These are phyloP conservation scores for Penicillium sp. DNA, from an alignment of 2,329 filamentous ascomycete species.

Conservation along the genomic window DNA sequence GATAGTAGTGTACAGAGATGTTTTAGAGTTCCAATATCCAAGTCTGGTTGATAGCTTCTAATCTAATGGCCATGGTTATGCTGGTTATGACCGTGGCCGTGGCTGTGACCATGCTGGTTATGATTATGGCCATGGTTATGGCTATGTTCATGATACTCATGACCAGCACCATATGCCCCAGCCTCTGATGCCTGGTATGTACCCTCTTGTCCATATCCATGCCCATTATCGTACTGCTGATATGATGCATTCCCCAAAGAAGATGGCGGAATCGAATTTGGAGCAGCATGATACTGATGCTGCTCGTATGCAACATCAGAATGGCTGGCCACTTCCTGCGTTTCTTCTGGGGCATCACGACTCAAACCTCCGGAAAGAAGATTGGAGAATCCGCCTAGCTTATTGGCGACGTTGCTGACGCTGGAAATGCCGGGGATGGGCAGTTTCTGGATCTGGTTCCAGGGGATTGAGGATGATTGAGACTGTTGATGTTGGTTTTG, in stretches of 20 bases:
- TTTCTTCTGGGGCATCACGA: constrained; percentile 9
- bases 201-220: constrained; percentile 3
- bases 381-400: constrained; percentile 12
- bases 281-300: constrained; percentile 2
- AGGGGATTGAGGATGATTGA: constrained; percentile 23
- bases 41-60: not conserved
- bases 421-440: constrained; percentile 38
- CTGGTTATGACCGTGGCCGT: constrained; percentile 4
- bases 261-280: not conserved
- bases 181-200: constrained; percentile 18
- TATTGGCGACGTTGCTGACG: constrained; percentile 25
- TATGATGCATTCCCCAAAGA: constrained; percentile 12
- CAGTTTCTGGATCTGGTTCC: constrained; percentile 29
- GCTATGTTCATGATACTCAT: constrained; percentile 4
- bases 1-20: too few relatives aligned
- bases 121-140: constrained; percentile 7
- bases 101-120: constrained; percentile 5
- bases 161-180: not conserved
- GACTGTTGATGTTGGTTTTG: constrained; percentile 24
- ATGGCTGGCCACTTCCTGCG: constrained; percentile 23
- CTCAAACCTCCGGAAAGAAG: constrained; percentile 6
- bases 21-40: not conserved
- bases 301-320: constrained; percentile 17
- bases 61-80: constrained; percentile 9
- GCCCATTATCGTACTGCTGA: constrained; percentile 15